Evolutionary conservation across 805 yeast species (phyloP).

Genomic region (Cyberlindnera petersonii): DNA sequence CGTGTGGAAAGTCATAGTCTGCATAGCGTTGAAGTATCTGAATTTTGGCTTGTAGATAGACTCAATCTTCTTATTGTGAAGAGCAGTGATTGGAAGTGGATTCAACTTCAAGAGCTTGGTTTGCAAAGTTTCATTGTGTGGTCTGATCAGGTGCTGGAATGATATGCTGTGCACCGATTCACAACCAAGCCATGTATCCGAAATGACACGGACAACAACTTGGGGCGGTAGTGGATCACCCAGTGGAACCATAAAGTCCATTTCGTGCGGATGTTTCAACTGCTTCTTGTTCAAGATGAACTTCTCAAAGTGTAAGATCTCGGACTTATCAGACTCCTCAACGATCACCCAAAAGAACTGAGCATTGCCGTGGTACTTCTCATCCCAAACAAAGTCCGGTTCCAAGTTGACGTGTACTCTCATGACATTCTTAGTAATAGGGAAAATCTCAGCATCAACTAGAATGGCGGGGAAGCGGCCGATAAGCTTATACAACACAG

Average conservation of each 20-base stretch:
- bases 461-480: slow-evolving; percentile 71
- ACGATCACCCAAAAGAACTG: slow-evolving; percentile 92
- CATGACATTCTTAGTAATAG: slow-evolving; percentile 83
- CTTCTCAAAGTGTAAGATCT: slow-evolving; percentile 78
- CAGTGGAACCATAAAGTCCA: slow-evolving; percentile 91
- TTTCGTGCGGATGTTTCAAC: slow-evolving; percentile 52
- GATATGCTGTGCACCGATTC: slow-evolving; percentile 75
- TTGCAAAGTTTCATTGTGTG: slow-evolving; percentile 80
- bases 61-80: slow-evolving; percentile 66
- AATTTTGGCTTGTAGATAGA: slow-evolving; percentile 63
- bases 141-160: slow-evolving; percentile 85
- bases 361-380: slow-evolving; percentile 70
- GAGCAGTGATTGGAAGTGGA: slow-evolving; percentile 81
- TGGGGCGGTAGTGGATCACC: slow-evolving; percentile 90
- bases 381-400: slow-evolving; percentile 87
- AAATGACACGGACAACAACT: slow-evolving; percentile 69
- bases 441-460: slow-evolving; percentile 80
- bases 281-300: slow-evolving; percentile 62
- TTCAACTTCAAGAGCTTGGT: slow-evolving; percentile 76
- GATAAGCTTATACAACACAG: slow-evolving; percentile 51
- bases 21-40: slow-evolving; percentile 95
- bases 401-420: slow-evolving; percentile 66
- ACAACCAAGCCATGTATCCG: slow-evolving; percentile 88
- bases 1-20: slow-evolving; percentile 92
- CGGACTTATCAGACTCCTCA: slow-evolving; percentile 74